Evolutionary conservation across 2,329 filamentous ascomycete genomes (phyloP).

Genomic region (Penicillium paneum): DNA sequence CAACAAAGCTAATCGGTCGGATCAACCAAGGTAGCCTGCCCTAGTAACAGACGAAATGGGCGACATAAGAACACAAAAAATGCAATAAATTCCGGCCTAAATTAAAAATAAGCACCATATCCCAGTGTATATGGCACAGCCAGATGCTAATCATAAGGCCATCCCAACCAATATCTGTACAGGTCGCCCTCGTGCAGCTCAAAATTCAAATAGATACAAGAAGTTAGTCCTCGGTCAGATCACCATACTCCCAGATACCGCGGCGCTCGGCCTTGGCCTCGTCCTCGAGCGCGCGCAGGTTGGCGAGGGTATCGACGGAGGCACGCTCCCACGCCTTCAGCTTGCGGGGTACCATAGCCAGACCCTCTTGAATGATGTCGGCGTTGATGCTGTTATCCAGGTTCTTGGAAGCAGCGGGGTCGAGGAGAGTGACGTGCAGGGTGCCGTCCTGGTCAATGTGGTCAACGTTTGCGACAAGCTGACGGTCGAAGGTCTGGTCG

Average conservation of each 20-base stretch:
- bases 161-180: constrained; percentile 18
- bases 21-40: background rate
- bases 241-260: constrained; percentile 98
- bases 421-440: constrained; percentile 83
- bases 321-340: constrained; percentile 85
- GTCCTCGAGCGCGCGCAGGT: constrained; percentile 68
- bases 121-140: background rate
- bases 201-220: constrained; percentile 7
- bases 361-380: constrained; percentile 76
- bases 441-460: constrained; percentile 76
- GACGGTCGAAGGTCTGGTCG: constrained; percentile 69
- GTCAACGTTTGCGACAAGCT: constrained; percentile 89
- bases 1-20: constrained; percentile 2
- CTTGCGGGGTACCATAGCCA: constrained; percentile 89
- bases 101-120: background rate
- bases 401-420: constrained; percentile 62
- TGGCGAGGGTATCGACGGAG: constrained; percentile 67
- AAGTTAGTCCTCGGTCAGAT: constrained; percentile 79
- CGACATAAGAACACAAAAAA: background rate
- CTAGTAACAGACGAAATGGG: background rate
- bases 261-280: constrained; percentile 74
- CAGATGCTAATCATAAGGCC: constrained; percentile 6
- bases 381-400: constrained; percentile 82
- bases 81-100: constrained; percentile 1
- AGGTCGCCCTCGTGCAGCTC: constrained; percentile 11